Conservation (phyloP, 768 basidiomycete genomes). For the Lentinula boryana region DNA sequence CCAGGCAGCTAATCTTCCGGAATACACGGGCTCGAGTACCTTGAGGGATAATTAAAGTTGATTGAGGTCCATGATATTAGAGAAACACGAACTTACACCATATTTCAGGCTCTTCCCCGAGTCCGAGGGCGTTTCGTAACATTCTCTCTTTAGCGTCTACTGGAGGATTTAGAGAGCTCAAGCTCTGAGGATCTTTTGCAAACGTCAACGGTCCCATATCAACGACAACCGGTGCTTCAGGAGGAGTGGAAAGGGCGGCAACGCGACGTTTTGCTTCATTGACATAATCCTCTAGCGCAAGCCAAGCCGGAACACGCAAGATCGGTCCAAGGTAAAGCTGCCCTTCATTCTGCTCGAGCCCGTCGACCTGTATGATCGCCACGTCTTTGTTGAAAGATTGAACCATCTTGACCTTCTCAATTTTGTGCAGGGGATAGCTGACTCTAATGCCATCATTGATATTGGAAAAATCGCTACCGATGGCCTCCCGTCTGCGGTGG, state of each 20-base stretch:
- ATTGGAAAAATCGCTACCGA: conserved; percentile 22
- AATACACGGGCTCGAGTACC: conserved; percentile 30
- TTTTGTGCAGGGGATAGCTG: conserved; percentile 37
- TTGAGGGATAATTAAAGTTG: conserved; percentile 10
- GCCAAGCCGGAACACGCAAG: conserved; percentile 20
- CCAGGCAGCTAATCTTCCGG: conserved; percentile 27
- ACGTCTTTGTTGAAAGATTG: conserved; percentile 18
- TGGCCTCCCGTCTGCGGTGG: conserved; percentile 31
- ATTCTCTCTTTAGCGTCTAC: conserved; percentile 20
- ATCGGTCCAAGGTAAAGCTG: conserved; percentile 26
- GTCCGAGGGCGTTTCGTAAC: conserved; percentile 24
- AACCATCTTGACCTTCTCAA: conserved; percentile 21
- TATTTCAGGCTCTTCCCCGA: conserved; percentile 23
- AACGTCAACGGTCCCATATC: conserved; percentile 38
- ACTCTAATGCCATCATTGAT: conserved; percentile 35
- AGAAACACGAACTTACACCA: conserved; percentile 26
- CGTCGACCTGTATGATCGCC: conserved; percentile 17
- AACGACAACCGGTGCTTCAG: conserved; percentile 24
- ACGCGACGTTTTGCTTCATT: conserved; percentile 21
- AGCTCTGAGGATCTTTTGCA: conserved; percentile 13
- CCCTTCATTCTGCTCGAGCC: conserved; percentile 14
- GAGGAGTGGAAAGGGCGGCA: not conserved
- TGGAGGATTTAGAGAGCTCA: conserved; percentile 7
- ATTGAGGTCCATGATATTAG: not conserved
- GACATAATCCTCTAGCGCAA: conserved; percentile 20